Evolutionary conservation across 306 rosid species (phyloP).

Genomic region (Cyclanthera cordifolia): DNA sequence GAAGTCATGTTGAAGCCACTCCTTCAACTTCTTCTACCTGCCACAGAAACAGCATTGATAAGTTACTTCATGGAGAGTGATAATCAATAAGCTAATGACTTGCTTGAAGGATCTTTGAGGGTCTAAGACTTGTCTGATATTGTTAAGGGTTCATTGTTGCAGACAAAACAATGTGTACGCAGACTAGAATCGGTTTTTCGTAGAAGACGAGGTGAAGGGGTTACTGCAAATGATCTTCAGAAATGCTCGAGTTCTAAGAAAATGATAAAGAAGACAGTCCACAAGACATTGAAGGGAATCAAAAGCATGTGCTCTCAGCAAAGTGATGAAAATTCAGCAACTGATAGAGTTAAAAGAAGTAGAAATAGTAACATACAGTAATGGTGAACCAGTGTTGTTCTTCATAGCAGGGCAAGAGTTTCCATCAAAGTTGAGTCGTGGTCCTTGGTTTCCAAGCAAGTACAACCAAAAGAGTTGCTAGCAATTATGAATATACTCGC

Average conservation of each 20-base stretch:
- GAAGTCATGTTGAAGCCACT: neutral
- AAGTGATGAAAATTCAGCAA: conserved; percentile 6
- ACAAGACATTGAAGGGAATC: conserved; percentile 16
- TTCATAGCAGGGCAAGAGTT: conserved; percentile 11
- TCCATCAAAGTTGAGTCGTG: conserved; percentile 4
- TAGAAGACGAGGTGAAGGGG: conserved; percentile 14
- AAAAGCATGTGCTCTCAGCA: neutral
- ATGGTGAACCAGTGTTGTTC: conserved; percentile 13
- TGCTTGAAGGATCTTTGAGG: conserved; percentile 19
- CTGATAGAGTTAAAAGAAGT: conserved; percentile 7
- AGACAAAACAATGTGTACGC: conserved; percentile 15
- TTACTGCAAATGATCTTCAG: too few species aligned
- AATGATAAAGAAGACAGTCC: conserved; percentile 14
- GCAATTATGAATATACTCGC: neutral
- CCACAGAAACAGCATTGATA: conserved; percentile 13
- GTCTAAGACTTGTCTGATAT: conserved; percentile 17
- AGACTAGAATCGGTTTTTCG: conserved; percentile 13
- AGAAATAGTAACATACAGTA: neutral
- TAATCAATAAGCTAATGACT: conserved; percentile 5
- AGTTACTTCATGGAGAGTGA: conserved; percentile 19
- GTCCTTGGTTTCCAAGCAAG: conserved; percentile 20
- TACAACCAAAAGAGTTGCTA: conserved; percentile 18
- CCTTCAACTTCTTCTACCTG: conserved; percentile 16
- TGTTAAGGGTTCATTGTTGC: conserved; percentile 13
- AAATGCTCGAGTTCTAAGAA: conserved; percentile 16